phyloP scores from a whole-genome alignment of 2,329 filamentous ascomycete genomes.

The Fusarium albidum region DNA sequence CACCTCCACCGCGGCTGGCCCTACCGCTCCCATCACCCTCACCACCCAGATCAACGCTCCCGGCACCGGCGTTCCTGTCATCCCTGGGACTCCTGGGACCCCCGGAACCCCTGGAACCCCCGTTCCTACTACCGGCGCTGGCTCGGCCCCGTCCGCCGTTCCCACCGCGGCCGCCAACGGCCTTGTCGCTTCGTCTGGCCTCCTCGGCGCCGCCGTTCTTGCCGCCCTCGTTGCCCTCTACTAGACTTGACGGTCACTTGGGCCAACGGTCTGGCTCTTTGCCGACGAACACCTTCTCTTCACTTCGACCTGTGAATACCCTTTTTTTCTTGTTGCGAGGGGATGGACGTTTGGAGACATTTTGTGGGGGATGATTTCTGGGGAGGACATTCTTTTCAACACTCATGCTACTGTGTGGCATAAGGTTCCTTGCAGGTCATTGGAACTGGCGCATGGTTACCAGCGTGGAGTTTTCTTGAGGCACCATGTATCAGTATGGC shows the following conservation, averaged over 20 bases:
- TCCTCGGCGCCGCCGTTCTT: constrained; percentile 50
- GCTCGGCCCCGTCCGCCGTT: constrained; percentile 29
- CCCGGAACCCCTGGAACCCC: constrained; percentile 12
- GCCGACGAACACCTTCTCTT: constrained; percentile 11
- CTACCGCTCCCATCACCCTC: constrained; percentile 34
- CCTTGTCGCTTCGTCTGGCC: constrained; percentile 50
- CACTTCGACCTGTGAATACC: constrained; percentile 35
- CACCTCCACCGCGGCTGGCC: constrained; percentile 37
- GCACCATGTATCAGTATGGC: constrained; percentile 21
- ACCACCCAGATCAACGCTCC: constrained; percentile 30
- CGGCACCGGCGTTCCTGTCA: constrained; percentile 25
- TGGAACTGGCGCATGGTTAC: constrained; percentile 36
- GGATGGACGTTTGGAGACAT: constrained; percentile 43
- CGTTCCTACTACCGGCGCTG: constrained; percentile 19
- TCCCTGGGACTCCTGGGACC: background rate
- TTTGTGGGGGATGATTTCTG: constrained; percentile 23
- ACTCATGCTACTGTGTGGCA: constrained; percentile 31
- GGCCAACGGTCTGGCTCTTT: constrained; percentile 6
- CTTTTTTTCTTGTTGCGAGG: constrained; percentile 34
- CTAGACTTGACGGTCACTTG: constrained; percentile 31
- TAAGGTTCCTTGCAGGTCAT: constrained; percentile 37
- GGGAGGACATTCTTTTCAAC: constrained; percentile 27
- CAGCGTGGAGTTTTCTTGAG: constrained; percentile 39
- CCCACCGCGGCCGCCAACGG: constrained; percentile 45
- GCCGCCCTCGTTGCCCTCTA: constrained; percentile 51